phyloP scores from a whole-genome alignment of 495 filamentous ascomycete species.

The Tirmania nivea region DNA sequence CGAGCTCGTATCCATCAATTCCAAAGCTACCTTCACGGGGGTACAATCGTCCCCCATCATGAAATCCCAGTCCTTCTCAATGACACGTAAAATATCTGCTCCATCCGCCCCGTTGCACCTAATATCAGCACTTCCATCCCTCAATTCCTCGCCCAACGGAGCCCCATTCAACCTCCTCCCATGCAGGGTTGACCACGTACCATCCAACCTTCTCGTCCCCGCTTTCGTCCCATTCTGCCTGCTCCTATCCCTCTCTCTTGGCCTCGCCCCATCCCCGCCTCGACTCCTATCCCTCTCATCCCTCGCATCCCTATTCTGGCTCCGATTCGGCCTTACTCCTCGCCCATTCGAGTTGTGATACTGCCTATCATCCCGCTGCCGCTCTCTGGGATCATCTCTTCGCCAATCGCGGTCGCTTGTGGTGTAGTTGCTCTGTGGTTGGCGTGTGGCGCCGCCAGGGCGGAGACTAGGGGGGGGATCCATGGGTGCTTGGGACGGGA shows the following conservation, averaged over 20 bases:
- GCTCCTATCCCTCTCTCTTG: background rate
- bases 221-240: background rate
- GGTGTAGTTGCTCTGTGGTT: background rate
- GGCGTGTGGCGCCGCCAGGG: background rate
- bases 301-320: background rate
- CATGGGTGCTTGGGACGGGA: background rate
- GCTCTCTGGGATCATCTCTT: background rate
- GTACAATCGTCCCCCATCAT: constrained; percentile 75
- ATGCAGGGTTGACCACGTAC: background rate
- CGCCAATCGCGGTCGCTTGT: background rate
- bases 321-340: background rate
- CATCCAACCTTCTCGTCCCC: background rate
- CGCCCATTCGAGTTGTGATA: background rate
- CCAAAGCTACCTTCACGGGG: constrained; percentile 77
- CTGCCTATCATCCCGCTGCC: background rate
- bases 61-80: constrained; percentile 73
- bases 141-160: background rate
- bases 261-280: background rate
- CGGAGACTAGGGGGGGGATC: background rate
- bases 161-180: background rate
- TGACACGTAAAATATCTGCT: constrained; percentile 39
- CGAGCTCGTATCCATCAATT: constrained; percentile 82
- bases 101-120: background rate
- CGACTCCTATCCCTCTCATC: background rate
- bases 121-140: background rate